These are phyloP conservation scores for Phytophthora citricola DNA, from an alignment of 352 stramenopile species.

Conservation along the genomic window DNA sequence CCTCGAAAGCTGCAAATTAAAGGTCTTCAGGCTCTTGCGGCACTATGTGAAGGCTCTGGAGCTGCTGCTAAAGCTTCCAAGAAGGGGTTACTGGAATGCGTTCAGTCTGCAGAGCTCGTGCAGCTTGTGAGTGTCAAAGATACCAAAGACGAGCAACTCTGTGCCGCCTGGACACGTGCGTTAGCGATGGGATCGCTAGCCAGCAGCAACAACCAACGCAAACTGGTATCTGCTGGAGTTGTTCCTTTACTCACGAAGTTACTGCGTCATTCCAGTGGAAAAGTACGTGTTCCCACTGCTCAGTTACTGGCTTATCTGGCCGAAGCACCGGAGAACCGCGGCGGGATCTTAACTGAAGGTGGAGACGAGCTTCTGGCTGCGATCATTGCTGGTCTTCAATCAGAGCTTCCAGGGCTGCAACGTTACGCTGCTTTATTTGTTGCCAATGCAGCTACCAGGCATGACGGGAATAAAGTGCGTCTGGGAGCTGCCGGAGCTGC, in stretches of 20 bases:
- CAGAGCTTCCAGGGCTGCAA: slow-evolving; percentile 63
- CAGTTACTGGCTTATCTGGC: slow-evolving; percentile 60
- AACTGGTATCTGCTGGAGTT: slow-evolving; percentile 43
- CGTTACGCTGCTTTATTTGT: slow-evolving; percentile 63
- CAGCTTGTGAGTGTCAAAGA: slow-evolving; percentile 29
- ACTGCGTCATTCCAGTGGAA: slow-evolving; percentile 25
- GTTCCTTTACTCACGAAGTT: slow-evolving; percentile 49
- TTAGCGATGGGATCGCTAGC: slow-evolving; percentile 48
- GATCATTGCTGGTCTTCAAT: slow-evolving; percentile 53
- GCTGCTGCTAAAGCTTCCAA: slow-evolving; percentile 51
- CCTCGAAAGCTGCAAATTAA: slow-evolving; percentile 53
- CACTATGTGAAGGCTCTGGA: slow-evolving; percentile 46
- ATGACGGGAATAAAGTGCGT: slow-evolving; percentile 65
- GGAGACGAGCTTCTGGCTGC: slow-evolving; percentile 42
- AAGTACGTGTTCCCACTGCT: slow-evolving; percentile 38
- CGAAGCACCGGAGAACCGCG: slow-evolving; percentile 54
- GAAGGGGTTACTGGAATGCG: slow-evolving; percentile 64
- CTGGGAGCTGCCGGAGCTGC: slow-evolving; percentile 57
- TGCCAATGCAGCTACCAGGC: slow-evolving; percentile 64
- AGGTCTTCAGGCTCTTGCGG: slow-evolving; percentile 57
- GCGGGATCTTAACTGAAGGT: slow-evolving; percentile 49
- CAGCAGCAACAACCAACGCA: slow-evolving; percentile 61
- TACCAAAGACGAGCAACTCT: slow-evolving; percentile 39
- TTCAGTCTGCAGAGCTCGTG: slow-evolving; percentile 48
- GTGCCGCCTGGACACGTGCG: slow-evolving; percentile 53